A percentile compares a stretch with the other conserved stretches of the same genome.
These are phyloP conservation scores for Neurospora cerealis DNA, from an alignment of 495 filamentous ascomycete species.

Conservation along the genomic window DNA sequence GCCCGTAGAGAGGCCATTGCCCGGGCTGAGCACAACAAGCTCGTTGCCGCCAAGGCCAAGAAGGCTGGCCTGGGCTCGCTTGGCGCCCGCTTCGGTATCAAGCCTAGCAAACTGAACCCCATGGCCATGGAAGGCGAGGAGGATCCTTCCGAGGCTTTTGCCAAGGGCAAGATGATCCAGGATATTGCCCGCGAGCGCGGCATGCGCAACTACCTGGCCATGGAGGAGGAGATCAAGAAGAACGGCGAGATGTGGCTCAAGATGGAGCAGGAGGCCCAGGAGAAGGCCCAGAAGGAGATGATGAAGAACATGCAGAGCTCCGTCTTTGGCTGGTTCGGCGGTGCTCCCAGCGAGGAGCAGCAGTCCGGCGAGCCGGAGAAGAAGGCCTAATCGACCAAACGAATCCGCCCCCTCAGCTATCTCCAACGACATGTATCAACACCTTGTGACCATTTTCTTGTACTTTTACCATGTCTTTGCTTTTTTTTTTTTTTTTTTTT, in stretches of 20 bases:
- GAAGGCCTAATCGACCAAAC: slow-evolving; percentile 3
- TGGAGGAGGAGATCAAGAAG: slow-evolving; percentile 81
- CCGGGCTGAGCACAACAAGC: slow-evolving; percentile 67
- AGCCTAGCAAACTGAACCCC: slow-evolving; percentile 45
- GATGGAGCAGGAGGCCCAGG: slow-evolving; percentile 76
- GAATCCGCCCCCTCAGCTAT: not conserved
- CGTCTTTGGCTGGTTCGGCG: slow-evolving; percentile 38
- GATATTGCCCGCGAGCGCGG: slow-evolving; percentile 88
- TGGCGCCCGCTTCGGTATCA: slow-evolving; percentile 63
- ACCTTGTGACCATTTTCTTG: slow-evolving; percentile 1
- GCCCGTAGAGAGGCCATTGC: slow-evolving; percentile 76
- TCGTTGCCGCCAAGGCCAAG: slow-evolving; percentile 59
- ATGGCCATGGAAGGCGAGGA: slow-evolving; percentile 56
- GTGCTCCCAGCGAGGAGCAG: slow-evolving; percentile 1
- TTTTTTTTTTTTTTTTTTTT: not conserved
- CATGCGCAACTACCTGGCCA: slow-evolving; percentile 74
- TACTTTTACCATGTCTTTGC: not conserved
- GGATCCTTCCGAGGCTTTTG: slow-evolving; percentile 58
- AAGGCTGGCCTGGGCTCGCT: slow-evolving; percentile 56
- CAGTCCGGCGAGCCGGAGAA: slow-evolving; percentile 2
- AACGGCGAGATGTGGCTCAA: slow-evolving; percentile 91
- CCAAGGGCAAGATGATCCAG: slow-evolving; percentile 88
- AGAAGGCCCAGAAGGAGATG: slow-evolving; percentile 77
- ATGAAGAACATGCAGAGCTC: slow-evolving; percentile 67
- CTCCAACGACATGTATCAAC: slow-evolving; percentile 7